Evolutionary conservation across 495 filamentous ascomycete genomes (phyloP), one percentile per base, ranked within the genome.

Genomic region (Hypoxylon intermedium): DNA sequence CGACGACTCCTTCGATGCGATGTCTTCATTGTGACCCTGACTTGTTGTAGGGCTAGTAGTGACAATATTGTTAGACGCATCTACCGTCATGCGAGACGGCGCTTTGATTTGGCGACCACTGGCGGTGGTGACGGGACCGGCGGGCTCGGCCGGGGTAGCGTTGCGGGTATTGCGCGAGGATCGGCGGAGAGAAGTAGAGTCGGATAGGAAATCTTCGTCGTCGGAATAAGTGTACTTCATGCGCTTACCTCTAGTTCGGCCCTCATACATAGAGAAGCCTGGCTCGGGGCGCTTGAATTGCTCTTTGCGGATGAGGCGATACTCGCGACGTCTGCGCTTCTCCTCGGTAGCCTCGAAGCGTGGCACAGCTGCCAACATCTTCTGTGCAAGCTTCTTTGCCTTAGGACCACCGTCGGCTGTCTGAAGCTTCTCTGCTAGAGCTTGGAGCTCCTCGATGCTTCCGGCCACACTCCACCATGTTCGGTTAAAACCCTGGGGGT

Each of bases 211-310:
- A 11, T 89, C 87, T 64, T 95, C 91, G 33, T 96, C 92, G 36
- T 96, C 92, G 0, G 92, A 96, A 70, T 89, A 98, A 0, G 92
- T 97, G 60, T 98, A 98, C 70, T 90, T 95, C 73, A 96, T 88
- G 38, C 92, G 88, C 76, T 98, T 98, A 34, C 94, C 94, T 47
- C 94, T 85, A 0, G 95, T 98, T 37, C 94, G 91, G 31, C 95
- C 95, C 77, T 98, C 94, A 73, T 98, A 98, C 46, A 94, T 79
- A 11, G 92, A 97, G 74, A 93, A 92, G 2, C 91, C 92, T 20
- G 89, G 88, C 63, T 96, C 92, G 3, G 93, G 92, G 11, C 93
- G 87, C 47, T 85, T 81, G 74, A 98, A 98, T 52, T 89, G 87
- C 42, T 91, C 89, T 70, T 96, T 95, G 50, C 91, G 89, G 53